Percentiles rank a stretch among this genome's conserved stretches.
phyloP scores from a whole-genome alignment of 2,329 filamentous ascomycete genomes.

The Pyrenochaeta sp. region DNA sequence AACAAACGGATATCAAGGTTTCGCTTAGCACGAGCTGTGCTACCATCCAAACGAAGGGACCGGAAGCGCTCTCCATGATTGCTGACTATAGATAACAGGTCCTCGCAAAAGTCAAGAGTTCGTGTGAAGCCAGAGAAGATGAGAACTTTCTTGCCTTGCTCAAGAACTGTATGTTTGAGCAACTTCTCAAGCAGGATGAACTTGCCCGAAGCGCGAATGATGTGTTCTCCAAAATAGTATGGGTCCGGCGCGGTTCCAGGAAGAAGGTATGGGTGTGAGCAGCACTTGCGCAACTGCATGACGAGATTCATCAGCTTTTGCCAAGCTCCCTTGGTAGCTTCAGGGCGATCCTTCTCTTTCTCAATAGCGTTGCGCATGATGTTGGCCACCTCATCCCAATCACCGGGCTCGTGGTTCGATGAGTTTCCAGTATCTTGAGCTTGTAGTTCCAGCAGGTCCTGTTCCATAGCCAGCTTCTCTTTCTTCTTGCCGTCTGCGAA shows the following conservation, averaged over 20 bases:
- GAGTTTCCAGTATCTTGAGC: too few species aligned
- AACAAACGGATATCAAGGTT: constrained; percentile 63
- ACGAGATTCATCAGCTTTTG: constrained; percentile 62
- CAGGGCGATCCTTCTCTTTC: constrained; percentile 42
- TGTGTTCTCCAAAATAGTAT: constrained; percentile 56
- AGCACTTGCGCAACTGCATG: constrained; percentile 64
- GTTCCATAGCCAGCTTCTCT: constrained; percentile 48
- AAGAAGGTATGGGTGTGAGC: constrained; percentile 63
- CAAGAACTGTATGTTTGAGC: constrained; percentile 57
- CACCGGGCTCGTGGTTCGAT: constrained; percentile 18
- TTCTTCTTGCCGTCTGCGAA: constrained; percentile 59
- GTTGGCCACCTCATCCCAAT: constrained; percentile 78
- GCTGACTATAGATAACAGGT: constrained; percentile 57
- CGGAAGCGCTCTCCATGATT: constrained; percentile 51
- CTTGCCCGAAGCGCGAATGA: constrained; percentile 62
- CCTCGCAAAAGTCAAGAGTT: constrained; percentile 61
- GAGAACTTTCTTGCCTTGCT: constrained; percentile 61
- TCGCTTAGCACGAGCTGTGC: constrained; percentile 56
- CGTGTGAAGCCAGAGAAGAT: constrained; percentile 65
- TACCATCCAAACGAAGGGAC: constrained; percentile 60
- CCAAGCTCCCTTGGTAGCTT: constrained; percentile 52
- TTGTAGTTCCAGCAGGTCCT: too few species aligned
- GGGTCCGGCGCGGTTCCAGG: constrained; percentile 55
- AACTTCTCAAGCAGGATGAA: constrained; percentile 64
- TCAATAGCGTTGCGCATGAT: constrained; percentile 89